Evolutionary conservation across 1,284 basidiomycete genomes (phyloP), one percentile per base, ranked within the genome.

Genomic region (Inonotus hispidus): DNA sequence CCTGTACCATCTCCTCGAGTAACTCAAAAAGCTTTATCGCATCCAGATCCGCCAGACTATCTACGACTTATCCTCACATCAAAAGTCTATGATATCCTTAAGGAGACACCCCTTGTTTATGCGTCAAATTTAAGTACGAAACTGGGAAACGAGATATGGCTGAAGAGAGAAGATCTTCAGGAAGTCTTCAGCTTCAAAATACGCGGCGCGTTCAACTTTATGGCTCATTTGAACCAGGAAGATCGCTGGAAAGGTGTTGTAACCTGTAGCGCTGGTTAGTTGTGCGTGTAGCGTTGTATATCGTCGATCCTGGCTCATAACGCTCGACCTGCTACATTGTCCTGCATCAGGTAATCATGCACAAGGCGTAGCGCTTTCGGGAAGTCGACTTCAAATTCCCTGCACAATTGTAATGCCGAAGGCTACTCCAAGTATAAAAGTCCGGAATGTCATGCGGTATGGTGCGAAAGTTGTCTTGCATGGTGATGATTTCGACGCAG

Each of bases 181-280:
- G 93, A 98, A 66, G 97, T 99, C 16, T 99, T 99, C 74, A 94
- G 91, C 71, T 99, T 99, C 87, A 99, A 99, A 72, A 94, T 97
- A 60, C 81, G 97, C 7, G 97, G 97, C 25, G 97, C 97, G 19
- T 99, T 97, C 80, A 99, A 99, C 75, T 93, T 98, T 73, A 99
- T 99, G 97, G 92, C 93, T 5, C 85, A 85, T 73, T 78, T 99
- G 49, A 80, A 81, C 10, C 86, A 90, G 25, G 93, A 95, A 62
- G 95, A 98, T 68, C 84, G 95, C 66, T 94, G 93, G 91, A 96
- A 95, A 74, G 97, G 97, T 63, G 97, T 99, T 66, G 83, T 99
- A 61, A 98, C 97, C 45, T 99, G 96, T 72, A 96, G 93, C 70
- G 97, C 95, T 62, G 95, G 94, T 95, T 75, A 84, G 91, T 88